Evolutionary conservation across 2,329 filamentous ascomycete genomes (phyloP), one percentile per base, ranked within the genome.

Genomic region (Graphilbum fragrans): DNA sequence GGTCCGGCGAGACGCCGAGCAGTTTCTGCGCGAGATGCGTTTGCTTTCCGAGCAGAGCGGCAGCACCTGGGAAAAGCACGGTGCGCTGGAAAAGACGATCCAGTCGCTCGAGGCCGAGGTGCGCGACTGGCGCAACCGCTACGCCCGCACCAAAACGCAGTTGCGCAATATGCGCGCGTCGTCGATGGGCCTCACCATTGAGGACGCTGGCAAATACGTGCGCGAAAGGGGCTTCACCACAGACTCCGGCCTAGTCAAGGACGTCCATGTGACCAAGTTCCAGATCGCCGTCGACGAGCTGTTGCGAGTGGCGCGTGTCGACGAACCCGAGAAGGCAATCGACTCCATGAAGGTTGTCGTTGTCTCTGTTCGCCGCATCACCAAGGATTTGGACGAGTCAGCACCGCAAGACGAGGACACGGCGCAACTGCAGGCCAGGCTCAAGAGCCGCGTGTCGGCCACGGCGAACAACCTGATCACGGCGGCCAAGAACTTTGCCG

Each of bases 391-490:
- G 22, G 78, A 80, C 41, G 70, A 74, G 37, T 66, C 72, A 12
- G 45, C 65, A 10, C 60, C 67, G 2, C 70, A 62, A 29, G 72
- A 75, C 46, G 73, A 73, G 29, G 66, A 74, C 16, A 47, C 67
- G 22, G 58, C 64, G 31, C 72, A 77, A 48, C 67, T 80, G 47
- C 77, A 78, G 49, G 65, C 69, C 22, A 86, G 81, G 58, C 70
- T 93, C 46, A 93, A 86, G 61, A 73, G 76, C 38, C 81, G 82
- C 44, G 82, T 96, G 3, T 93, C 87, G n/a, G 82, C 82, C 3
- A 94, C 90, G 2, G 88, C 92, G 38, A 96, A 96, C 67, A 92
- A 90, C 55, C 69, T 98, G 44, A 95, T 96, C 53, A 96, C 90
- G 3, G 86, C 90, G 2, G 82, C 86, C 27, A 94, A 93, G 65